phyloP scores from a whole-genome alignment of 2,329 filamentous ascomycete species.

The Ascochyta viciae-villosae region DNA sequence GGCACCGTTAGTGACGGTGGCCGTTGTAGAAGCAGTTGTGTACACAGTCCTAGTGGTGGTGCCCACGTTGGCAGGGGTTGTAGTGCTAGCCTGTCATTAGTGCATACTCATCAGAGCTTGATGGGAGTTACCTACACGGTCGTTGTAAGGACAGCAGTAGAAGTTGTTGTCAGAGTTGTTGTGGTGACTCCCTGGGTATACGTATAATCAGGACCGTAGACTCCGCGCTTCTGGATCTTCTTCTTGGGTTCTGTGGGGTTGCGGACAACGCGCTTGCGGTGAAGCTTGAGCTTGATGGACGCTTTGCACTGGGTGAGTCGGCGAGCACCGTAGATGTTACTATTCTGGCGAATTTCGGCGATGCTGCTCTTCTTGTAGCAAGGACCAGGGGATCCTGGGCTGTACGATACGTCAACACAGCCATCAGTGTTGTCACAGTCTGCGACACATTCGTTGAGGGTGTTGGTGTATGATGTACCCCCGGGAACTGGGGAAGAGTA shows the following conservation, averaged over 20 bases:
- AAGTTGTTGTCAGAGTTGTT: slow-evolving; percentile 3
- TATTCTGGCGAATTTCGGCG: slow-evolving; percentile 14
- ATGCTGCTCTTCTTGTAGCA: slow-evolving; percentile 37
- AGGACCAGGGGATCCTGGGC: slow-evolving; percentile 19
- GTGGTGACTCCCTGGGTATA: slow-evolving; percentile 8
- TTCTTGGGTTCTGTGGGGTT: not conserved
- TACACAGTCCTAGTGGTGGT: slow-evolving; percentile 8
- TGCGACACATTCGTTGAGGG: slow-evolving; percentile 26
- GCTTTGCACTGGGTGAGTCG: slow-evolving; percentile 8
- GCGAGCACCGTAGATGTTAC: slow-evolving; percentile 30
- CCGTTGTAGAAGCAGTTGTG: slow-evolving; percentile 1
- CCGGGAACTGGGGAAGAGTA: slow-evolving; percentile 17
- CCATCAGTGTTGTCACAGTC: slow-evolving; percentile 27
- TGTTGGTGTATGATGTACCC: slow-evolving; percentile 11
- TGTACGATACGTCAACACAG: slow-evolving; percentile 33
- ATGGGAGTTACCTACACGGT: slow-evolving; percentile 5
- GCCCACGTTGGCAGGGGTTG: slow-evolving; percentile 3
- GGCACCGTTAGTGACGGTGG: not conserved
- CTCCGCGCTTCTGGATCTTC: slow-evolving; percentile 5
- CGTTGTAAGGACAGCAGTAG: not conserved
- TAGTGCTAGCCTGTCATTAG: slow-evolving; percentile 1
- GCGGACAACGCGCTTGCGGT: slow-evolving; percentile 11
- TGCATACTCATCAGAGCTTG: not conserved
- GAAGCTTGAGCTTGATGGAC: slow-evolving; percentile 6
- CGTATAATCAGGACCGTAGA: slow-evolving; percentile 13